Evolutionary conservation across 768 basidiomycete genomes (phyloP).

Genomic region (Leucosporidium yakuticum): DNA sequence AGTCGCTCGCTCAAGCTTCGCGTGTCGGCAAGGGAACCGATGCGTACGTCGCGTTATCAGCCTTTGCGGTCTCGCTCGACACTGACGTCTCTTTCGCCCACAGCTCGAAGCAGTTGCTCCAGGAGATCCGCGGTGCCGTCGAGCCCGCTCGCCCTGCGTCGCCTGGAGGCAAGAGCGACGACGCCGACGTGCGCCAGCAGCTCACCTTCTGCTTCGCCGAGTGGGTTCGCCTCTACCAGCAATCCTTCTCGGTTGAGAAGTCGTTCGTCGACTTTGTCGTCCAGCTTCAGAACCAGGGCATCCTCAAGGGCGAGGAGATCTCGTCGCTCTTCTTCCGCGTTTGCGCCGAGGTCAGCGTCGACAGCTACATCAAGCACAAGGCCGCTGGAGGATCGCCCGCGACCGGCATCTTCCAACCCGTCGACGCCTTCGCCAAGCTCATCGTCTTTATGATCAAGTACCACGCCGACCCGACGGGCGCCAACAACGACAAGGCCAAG

Average conservation of each 20-base stretch:
- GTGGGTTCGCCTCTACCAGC: constrained; percentile 92
- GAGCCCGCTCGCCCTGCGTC: constrained; percentile 24
- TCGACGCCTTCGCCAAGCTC: constrained; percentile 90
- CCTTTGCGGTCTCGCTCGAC: constrained; percentile 23
- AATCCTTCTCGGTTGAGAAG: constrained; percentile 83
- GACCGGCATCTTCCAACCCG: constrained; percentile 76
- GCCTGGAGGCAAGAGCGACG: constrained; percentile 25
- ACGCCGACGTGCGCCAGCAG: constrained; percentile 41
- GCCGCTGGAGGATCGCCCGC: constrained; percentile 50
- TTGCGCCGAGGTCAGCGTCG: constrained; percentile 89
- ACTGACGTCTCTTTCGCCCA: background rate
- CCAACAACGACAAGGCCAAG: constrained; percentile 90
- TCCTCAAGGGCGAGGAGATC: constrained; percentile 88
- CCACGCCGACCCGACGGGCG: constrained; percentile 83
- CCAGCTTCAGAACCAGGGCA: constrained; percentile 93
- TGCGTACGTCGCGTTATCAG: constrained; percentile 53
- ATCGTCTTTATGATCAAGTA: constrained; percentile 99
- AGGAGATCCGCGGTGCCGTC: constrained; percentile 55
- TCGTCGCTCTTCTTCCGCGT: constrained; percentile 99
- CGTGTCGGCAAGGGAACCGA: constrained; percentile 74
- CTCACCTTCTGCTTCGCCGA: constrained; percentile 48
- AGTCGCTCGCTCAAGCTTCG: constrained; percentile 67
- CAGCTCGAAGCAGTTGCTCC: constrained; percentile 52
- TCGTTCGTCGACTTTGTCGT: constrained; percentile 94
- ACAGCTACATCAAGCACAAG: constrained; percentile 57